Percentiles rank a stretch among this genome's conserved stretches.
phyloP scores from a whole-genome alignment of 1,284 basidiomycete genomes.

The Leccinum fallax region DNA sequence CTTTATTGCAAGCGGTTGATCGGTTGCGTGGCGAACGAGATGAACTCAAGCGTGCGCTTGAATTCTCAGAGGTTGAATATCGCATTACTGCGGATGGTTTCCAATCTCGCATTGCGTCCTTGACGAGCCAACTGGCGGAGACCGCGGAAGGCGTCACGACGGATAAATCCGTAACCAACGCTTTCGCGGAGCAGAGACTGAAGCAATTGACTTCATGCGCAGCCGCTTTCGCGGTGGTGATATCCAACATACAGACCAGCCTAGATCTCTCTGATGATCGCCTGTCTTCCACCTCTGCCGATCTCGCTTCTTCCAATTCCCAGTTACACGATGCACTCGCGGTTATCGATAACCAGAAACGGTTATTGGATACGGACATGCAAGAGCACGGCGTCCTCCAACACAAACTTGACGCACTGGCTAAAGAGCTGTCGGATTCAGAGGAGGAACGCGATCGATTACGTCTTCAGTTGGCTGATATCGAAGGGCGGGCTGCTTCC shows the following conservation, averaged over 20 bases:
- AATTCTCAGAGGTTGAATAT: constrained; percentile 74
- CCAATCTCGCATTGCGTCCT: constrained; percentile 38
- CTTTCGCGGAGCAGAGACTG: constrained; percentile 22
- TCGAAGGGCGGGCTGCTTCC: constrained; percentile 36
- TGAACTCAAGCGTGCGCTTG: constrained; percentile 61
- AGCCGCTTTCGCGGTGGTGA: constrained; percentile 38
- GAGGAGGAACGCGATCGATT: constrained; percentile 20
- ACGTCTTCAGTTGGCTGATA: constrained; percentile 17
- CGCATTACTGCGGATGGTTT: constrained; percentile 66
- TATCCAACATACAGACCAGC: constrained; percentile 38
- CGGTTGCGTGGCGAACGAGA: constrained; percentile 75
- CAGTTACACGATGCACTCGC: constrained; percentile 19
- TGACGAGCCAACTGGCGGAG: constrained; percentile 30
- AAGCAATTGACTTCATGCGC: constrained; percentile 36
- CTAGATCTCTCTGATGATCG: constrained; percentile 30
- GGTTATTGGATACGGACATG: background rate
- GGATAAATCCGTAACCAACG: background rate
- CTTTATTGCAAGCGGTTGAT: constrained; percentile 61
- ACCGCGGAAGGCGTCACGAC: background rate
- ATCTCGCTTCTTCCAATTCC: constrained; percentile 19
- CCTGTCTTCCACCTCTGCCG: constrained; percentile 12
- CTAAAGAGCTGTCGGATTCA: constrained; percentile 23
- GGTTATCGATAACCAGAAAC: constrained; percentile 21
- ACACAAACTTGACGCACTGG: constrained; percentile 16
- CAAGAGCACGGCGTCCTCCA: constrained; percentile 18